Base-by-base conservation (phyloP, 345 rosid species). In the Microthlaspi erraticum region DNA sequence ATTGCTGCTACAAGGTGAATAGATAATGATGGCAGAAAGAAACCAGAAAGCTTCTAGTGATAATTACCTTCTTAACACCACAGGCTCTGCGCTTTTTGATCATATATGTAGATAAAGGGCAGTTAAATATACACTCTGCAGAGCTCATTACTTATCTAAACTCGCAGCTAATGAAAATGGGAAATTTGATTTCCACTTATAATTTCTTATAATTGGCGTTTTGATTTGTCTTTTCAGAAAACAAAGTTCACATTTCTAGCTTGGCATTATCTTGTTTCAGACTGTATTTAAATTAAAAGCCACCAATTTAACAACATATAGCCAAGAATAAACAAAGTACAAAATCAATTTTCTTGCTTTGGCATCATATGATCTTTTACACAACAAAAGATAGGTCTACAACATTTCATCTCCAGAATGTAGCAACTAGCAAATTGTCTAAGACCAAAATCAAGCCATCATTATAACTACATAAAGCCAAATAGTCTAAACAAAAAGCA, bases 401-500 rank as follows among this genome's bases (percentile, higher is more conserved):
- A 5, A 32, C 17, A 72, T 58, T 59, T 50, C 56, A 65, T 60
- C 68, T 23, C 39, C 17, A 0, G 12, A 20, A 51, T 29, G 46
- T 32, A 72, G 65, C 66, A 66, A 36, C 39, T 32, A 72, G 65
- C 66, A 66, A 36, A 66, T 11, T n/a, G 55, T 60, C 61, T 46
- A 42, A 43, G 52, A 51, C n/a, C 31, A 66, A 66, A 74, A 34
- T 67, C 37, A 20, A 55, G 36, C 58, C 71, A 64, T 8, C 57
- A 50, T 11, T 23, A 2, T 18, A 60, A 31, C 43, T 71, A 60
- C 46, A 53, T 54, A 64, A 64, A 64, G 64, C 66, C 60, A 38
- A 60, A 45, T 39, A 74, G 61, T 41, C 32, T 36, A 39, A 45
- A 46, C 69, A 74, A 58, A 73, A 66, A 36, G 36, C 31, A 68